Evolutionary conservation across 768 basidiomycete species (phyloP), one percentile per base, ranked within the genome.

Genomic region (Lactarius hengduanensis): DNA sequence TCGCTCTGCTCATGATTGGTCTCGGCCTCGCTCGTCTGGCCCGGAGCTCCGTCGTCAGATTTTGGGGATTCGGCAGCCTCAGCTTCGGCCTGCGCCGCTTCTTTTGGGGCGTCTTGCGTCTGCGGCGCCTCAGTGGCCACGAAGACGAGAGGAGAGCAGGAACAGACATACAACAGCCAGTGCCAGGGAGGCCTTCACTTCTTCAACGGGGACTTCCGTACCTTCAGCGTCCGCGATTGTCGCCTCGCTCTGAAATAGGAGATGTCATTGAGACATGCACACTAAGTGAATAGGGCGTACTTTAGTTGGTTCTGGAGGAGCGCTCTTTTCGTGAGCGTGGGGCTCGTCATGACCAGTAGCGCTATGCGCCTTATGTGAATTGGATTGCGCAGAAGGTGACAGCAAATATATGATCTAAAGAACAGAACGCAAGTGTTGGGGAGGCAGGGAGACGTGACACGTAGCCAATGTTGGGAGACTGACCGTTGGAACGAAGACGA

Each of bases 301-400:
- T 22, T 63, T 34, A 22, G 36, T 64, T 40, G 58, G 54, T 6
- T 62, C 57, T 63, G 36, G 26, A 7, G 53, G 53, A 11, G 67
- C 82, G 62, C 82, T 72, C 69, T 83, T 82, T 68, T 80, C 80
- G 68, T 80, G 79, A 54, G 79, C 80, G 69, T 79, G 80, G 72
- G 85, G 81, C 72, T 81, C 81, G 67, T 80, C 83, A 72, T 85
- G 84, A 62, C 83, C 80, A 66, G 83, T 79, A 58, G 83, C 82
- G 73, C 81, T 82, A 76, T 84, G 84, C 26, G 82, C 82, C 18
- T 67, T 36, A 41, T 70, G 70, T 26, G 59, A 47, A n/a, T 63
- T 60, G n/a, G 57, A 58, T 18, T 59, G 69, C 30, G 69, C 62
- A 41, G 62, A 70, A 18, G 70, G 70, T 40, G 70, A 71, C 4